phyloP scores from a whole-genome alignment of 176 grass and related monocot genomes.

The Echinochloa phyllopogon region DNA sequence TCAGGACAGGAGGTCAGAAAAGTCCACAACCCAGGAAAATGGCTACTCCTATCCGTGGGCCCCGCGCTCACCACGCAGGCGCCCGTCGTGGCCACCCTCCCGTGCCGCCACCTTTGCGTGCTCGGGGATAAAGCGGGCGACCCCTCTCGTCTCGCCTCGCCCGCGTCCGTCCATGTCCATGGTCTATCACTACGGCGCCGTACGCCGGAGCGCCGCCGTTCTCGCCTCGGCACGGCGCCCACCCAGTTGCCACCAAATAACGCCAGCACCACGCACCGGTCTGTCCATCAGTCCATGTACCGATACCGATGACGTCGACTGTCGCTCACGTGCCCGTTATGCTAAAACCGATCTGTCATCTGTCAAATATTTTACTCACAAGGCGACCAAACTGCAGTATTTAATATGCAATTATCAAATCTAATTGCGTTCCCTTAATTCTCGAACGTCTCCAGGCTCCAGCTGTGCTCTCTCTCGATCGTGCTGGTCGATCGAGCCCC shows the following conservation, averaged over 20 bases:
- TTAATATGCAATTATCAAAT: neutral
- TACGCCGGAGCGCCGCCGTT: neutral
- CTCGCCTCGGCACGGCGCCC: neutral
- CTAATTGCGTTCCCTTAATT: neutral
- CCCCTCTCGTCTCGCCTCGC: neutral
- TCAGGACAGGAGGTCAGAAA: neutral
- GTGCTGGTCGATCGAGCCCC: neutral
- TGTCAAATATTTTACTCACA: neutral
- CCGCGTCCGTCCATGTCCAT: neutral
- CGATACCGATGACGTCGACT: neutral
- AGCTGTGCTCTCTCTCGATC: constrained; percentile 19
- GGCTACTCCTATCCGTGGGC: neutral
- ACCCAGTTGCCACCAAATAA: neutral
- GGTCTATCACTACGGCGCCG: neutral
- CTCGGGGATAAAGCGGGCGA: neutral
- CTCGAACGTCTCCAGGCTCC: constrained; percentile 5
- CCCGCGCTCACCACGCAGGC: neutral
- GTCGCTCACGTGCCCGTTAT: neutral
- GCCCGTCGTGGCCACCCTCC: neutral
- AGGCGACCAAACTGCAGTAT: neutral
- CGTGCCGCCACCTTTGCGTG: constrained; percentile 32
- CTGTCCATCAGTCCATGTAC: neutral
- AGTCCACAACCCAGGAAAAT: neutral
- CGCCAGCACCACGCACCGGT: neutral
- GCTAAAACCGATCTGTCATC: neutral